phyloP scores from a whole-genome alignment of 768 basidiomycete species.

The Candolleomyces aberdarensis region DNA sequence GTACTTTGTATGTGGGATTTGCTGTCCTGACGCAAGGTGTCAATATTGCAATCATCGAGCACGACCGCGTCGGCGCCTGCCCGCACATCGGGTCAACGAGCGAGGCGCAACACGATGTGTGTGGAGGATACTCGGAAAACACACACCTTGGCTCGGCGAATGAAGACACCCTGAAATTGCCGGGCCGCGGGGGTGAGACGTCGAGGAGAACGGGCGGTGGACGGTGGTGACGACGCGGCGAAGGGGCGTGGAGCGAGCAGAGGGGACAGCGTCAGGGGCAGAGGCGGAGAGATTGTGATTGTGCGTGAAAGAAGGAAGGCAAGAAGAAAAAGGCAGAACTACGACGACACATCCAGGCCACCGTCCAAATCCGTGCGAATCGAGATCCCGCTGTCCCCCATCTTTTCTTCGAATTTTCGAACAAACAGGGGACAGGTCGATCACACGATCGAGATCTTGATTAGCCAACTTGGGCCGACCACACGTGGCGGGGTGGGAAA shows the following conservation, averaged over 20 bases:
- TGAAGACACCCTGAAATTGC: too few relatives aligned
- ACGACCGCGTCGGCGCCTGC: too few relatives aligned
- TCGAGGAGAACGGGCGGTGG: background rate
- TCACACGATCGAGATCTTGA: constrained; percentile 17
- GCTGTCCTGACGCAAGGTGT: too few relatives aligned
- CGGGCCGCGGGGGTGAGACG: too few relatives aligned
- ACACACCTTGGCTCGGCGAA: too few relatives aligned
- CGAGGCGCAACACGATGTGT: too few relatives aligned
- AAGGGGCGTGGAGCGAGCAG: background rate
- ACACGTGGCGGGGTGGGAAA: background rate
- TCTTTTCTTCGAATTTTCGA: background rate
- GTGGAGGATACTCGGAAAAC: too few relatives aligned
- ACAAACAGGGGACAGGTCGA: constrained; percentile 2
- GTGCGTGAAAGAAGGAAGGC: constrained; percentile 3
- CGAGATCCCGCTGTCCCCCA: constrained; percentile 1
- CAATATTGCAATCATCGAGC: too few relatives aligned
- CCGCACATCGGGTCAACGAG: too few relatives aligned
- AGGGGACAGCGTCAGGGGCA: background rate
- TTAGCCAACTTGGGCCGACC: background rate
- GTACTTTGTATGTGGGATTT: too few relatives aligned
- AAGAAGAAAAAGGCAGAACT: constrained; percentile 12
- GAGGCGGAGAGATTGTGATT: background rate
- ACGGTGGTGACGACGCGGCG: background rate
- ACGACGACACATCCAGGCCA: constrained; percentile 14
- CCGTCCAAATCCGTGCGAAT: constrained; percentile 9